Evolutionary conservation across 176 grass and related monocot genomes (phyloP).

Genomic region (Zea mays): DNA sequence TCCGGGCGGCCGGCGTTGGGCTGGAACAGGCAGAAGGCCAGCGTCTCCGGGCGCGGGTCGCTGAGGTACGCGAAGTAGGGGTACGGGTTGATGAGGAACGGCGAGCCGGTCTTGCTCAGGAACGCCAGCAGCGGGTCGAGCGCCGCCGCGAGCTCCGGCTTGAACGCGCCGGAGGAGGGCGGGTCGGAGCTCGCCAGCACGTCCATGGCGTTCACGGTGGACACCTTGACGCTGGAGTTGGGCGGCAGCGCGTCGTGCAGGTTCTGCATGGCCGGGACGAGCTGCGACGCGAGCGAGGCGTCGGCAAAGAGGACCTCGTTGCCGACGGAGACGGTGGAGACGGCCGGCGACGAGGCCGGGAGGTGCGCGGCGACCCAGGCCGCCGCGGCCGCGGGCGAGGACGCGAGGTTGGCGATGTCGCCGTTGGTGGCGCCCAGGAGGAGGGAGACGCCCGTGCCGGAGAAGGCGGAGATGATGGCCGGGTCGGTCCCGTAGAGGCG

Average conservation of each 20-base stretch:
- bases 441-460: conserved; percentile 71
- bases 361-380: conserved; percentile 75
- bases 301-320: conserved; percentile 86
- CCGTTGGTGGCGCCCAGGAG: conserved; percentile 77
- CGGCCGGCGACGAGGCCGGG: conserved; percentile 43
- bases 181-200: conserved; percentile 72
- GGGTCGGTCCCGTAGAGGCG: conserved; percentile 83
- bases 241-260: conserved; percentile 55
- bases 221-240: conserved; percentile 59
- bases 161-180: conserved; percentile 63
- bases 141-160: conserved; percentile 42
- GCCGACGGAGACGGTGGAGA: conserved; percentile 66
- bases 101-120: conserved; percentile 68
- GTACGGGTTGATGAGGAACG: conserved; percentile 90
- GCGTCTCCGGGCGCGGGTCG: conserved; percentile 64
- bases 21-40: conserved; percentile 83
- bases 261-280: conserved; percentile 74
- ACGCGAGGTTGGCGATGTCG: conserved; percentile 73
- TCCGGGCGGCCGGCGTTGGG: conserved; percentile 68
- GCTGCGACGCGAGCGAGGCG: conserved; percentile 49
- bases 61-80: conserved; percentile 88
- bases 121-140: conserved; percentile 73
- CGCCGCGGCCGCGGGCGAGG: conserved; percentile 56
- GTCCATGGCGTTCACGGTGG: conserved; percentile 77
- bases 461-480: conserved; percentile 61